These are phyloP conservation scores for Boletus mariae DNA, from an alignment of 1,284 basidiomycete species.

Conservation along the genomic window DNA sequence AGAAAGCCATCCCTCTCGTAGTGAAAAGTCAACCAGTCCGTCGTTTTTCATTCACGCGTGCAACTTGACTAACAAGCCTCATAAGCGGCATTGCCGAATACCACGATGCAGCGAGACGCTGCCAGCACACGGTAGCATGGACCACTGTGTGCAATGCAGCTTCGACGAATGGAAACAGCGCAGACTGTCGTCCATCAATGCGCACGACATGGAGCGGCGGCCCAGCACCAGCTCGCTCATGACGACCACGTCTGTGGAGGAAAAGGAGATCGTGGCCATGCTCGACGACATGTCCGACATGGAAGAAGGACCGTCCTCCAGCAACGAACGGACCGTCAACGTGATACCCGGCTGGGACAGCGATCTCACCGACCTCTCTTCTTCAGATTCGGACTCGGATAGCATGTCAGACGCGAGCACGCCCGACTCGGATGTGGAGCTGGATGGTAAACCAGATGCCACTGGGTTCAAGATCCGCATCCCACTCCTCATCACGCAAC, in stretches of 20 bases:
- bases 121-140: conserved; percentile 2
- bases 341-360: conserved; percentile 29
- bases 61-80: not conserved
- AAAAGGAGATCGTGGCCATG: not conserved
- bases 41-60: not conserved
- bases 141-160: conserved; percentile 22
- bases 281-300: not conserved
- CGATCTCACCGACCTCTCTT: conserved; percentile 26
- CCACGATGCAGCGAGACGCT: conserved; percentile 15
- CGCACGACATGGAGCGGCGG: not conserved
- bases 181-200: not conserved
- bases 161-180: conserved; percentile 18
- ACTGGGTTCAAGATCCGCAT: conserved; percentile 21
- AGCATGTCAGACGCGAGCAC: not conserved
- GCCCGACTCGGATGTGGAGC: not conserved
- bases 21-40: not conserved
- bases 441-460: not conserved
- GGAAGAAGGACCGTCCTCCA: not conserved
- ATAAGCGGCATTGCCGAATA: conserved; percentile 18
- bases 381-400: conserved; percentile 12
- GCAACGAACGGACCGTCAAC: not conserved
- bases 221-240: not conserved
- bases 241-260: not conserved
- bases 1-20: not conserved
- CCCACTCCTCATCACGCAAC: conserved; percentile 19